Evolutionary conservation across 2,329 filamentous ascomycete genomes (phyloP), one percentile per base, ranked within the genome.

Genomic region (Cadophora luteo-olivacea): DNA sequence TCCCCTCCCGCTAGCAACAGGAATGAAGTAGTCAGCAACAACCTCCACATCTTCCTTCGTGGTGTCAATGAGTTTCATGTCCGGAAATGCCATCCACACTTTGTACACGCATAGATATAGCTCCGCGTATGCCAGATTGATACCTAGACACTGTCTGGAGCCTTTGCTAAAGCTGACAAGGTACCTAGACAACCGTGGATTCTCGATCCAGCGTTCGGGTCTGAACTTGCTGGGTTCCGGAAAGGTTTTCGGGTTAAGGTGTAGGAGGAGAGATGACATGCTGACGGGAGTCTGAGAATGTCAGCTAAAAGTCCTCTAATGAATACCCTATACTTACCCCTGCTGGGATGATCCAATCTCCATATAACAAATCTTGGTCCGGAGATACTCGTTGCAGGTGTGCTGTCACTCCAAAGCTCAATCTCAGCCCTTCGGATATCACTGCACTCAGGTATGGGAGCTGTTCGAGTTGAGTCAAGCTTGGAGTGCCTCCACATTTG

Each of bases 161-260:
- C 70, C 69, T 16, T 48, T 62, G 8, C 24, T 41, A 33, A 65
- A 68, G 19, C 52, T 41, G 9, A 83, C 74, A 57, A 83, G 77
- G 49, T 75, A 78, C n/a, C 76, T 76, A 3, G 83, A 80, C 9
- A 77, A 75, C 7, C 29, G 52, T 41, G 77, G 78, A 6, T 75
- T 75, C 0, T 75, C 74, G 6, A 82, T 68, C 81, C 80, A 84
- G 6, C 82, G 74, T 62, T 82, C 80, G 0, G 81, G 81, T 0
- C 74, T 65, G 32, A 73, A 76, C 1, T 48, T 38, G 38, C 67
- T 51, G 0, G 70, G 54, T 12, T 79, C 73, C 1, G 64, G 36
- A 54, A 75, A 79, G 65, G 80, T 77, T 9, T 72, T 70, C 19
- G 70, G 11, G 0, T 77, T 77, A 62, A 78, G 77, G 57, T 80